Evolutionary conservation across 768 basidiomycete genomes (phyloP), one percentile per base, ranked within the genome.

Genomic region (Suillus brevipes): DNA sequence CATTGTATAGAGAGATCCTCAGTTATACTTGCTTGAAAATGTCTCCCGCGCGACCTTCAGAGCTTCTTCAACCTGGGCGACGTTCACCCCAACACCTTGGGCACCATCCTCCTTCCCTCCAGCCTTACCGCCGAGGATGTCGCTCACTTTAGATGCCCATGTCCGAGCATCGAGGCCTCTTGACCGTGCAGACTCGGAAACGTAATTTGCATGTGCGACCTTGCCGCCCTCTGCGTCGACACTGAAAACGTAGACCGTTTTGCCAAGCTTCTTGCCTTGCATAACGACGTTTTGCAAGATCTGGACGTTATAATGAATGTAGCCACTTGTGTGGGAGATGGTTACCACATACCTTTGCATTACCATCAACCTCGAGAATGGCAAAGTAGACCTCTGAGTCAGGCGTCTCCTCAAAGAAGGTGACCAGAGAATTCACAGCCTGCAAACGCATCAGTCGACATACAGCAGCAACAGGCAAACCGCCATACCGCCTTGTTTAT

Each of bases 61-160:
- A 1, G 92, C 95, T 65, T 91, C 92, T 18, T 83, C 78, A 3
- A 94, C 78, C 76, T 85, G 89, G 31, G 77, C 77, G 1, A 83
- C 75, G 66, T 92, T 83, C 4, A 81, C 78, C 37, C 97, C 97
- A 16, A 97, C 88, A 31, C 97, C 97, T 72, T 96, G 94, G 2
- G 91, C 91, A 63, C 86, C 84, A 43, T 99, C 97, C 65, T 94
- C 94, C 78, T 96, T 98, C 16, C 97, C 97, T 62, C 97, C 97
- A 60, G 94, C 94, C 88, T 97, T 99, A 50, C 97, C 97, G 31
- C 96, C 95, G 12, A 99, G 70, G 10, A 95, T 78, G 42, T 90
- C 90, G 6, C 85, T 83, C 23, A 97, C 90, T 65, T 85, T 86
- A 28, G 83, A 77, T 31, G 95, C 91, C 97, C 97, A 99, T n/a